Conservation (phyloP, 257 asterid genomes). For the Primulina tabacum region DNA sequence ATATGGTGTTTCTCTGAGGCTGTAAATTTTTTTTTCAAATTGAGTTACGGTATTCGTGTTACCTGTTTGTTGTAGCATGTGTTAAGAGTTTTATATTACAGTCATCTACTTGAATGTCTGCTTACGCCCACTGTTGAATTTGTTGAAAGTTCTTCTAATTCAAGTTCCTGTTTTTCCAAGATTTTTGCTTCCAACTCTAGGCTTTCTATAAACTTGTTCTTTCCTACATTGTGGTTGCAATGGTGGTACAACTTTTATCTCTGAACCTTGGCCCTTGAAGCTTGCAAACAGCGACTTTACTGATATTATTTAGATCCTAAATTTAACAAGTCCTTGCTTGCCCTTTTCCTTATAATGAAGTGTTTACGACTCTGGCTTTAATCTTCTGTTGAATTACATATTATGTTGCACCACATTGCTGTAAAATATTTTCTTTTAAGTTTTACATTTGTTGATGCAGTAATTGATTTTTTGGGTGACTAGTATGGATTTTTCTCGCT, state of each 20-base stretch:
- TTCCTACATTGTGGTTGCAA: constrained; percentile 5
- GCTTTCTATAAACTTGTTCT: not conserved
- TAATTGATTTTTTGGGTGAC: not conserved
- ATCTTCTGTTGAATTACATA: not conserved
- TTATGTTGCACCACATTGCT: not conserved
- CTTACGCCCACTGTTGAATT: not conserved
- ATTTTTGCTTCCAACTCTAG: not conserved
- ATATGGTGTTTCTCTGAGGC: not conserved
- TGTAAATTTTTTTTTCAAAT: not conserved
- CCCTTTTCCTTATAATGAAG: not conserved
- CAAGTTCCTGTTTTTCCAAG: not conserved
- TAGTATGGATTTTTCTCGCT: not conserved
- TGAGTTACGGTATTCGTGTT: not conserved
- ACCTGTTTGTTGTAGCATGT: not conserved
- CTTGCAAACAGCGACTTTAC: not conserved
- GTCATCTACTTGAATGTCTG: not conserved
- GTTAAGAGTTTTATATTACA: not conserved
- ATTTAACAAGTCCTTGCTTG: not conserved
- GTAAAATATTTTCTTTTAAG: too few relatives aligned
- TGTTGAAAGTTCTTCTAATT: too few relatives aligned
- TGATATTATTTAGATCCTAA: constrained; percentile 13
- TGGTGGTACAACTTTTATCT: not conserved
- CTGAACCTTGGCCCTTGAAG: constrained; percentile 1
- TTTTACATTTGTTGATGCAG: not conserved
- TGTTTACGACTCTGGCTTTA: not conserved